Evolutionary conservation across 352 stramenopile genomes (phyloP).

Genomic region (Globisporangium mamillatum): DNA sequence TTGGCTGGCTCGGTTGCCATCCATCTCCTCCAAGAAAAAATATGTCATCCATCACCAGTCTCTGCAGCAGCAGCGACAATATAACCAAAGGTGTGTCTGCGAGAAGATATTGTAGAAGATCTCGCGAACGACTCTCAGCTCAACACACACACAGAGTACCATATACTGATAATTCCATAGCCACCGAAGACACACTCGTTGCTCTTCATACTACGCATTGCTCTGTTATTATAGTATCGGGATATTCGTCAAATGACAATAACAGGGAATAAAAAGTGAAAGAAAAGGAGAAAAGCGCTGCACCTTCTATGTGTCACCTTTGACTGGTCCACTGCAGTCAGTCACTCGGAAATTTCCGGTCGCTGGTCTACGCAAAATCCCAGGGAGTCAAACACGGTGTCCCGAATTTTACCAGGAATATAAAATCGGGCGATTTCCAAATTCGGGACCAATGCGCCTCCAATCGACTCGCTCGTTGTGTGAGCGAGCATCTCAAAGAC

Average conservation of each 20-base stretch:
- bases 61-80: neutral
- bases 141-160: too few species aligned
- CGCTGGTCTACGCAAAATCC: too few species aligned
- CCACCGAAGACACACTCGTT: too few species aligned
- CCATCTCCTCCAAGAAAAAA: neutral
- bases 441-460: slow-evolving; percentile 14
- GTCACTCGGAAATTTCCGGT: neutral
- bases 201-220: too few species aligned
- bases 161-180: too few species aligned
- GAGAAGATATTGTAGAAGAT: too few species aligned
- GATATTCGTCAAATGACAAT: too few species aligned
- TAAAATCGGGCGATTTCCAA: neutral
- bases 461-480: neutral
- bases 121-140: too few species aligned
- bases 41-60: neutral
- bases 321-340: neutral
- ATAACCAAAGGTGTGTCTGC: neutral
- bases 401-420: too few species aligned
- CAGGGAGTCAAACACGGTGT: too few species aligned
- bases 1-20: neutral
- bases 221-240: too few species aligned
- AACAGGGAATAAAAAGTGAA: neutral
- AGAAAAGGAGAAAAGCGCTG: neutral
- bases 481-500: neutral
- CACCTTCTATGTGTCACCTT: neutral